Base-by-base conservation (phyloP, 768 basidiomycete genomes). In the Fomitopsis serialis region DNA sequence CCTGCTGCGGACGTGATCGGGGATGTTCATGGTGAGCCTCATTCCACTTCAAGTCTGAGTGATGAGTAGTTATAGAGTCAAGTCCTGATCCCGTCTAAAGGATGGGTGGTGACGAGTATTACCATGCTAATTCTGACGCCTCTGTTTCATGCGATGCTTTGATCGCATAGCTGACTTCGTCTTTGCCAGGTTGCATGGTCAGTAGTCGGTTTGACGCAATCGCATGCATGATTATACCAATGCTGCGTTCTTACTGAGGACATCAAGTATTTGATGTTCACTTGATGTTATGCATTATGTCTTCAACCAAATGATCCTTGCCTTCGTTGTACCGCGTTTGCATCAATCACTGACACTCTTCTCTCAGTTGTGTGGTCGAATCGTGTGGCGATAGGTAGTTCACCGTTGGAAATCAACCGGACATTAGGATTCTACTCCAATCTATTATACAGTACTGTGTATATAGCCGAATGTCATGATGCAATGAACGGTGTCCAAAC, bases 111-210 rank as follows among this genome's bases (percentile, higher is more conserved):
- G 86, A 87, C 76, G 87, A 89, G 73, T 68, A 70, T 55, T 66
- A 77, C 87, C 89, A 91, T 92, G 89, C 89, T 92, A 91, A 92
- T 91, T 78, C 87, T 92, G 89, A 72, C 61, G 25, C 60, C 55
- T 13, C 66, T 57, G 60, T 22, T 11, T 2, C 15, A 29, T 47
- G 10, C 5, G 29, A 5, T 17, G 8, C 8, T 32, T 11, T 32
- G 29, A 32, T 32, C 29, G 29, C 29, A 6, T 13, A 27, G 44
- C 52, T 52, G 47, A 55, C 50, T 34, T 44, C 42, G 32, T n/a
- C 5, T 32, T 50, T 15, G 37, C 15, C 13, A n/a, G 3, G 35
- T 53, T 27, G 17, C 45, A 32, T 42, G 36, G 13, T 32, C 15
- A 5, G 34, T 36, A n/a, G 2, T 8, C 13, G 10, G 8, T 53